Evolutionary conservation across 2,329 filamentous ascomycete species (phyloP).

Genomic region (Epichloe aotearoae): DNA sequence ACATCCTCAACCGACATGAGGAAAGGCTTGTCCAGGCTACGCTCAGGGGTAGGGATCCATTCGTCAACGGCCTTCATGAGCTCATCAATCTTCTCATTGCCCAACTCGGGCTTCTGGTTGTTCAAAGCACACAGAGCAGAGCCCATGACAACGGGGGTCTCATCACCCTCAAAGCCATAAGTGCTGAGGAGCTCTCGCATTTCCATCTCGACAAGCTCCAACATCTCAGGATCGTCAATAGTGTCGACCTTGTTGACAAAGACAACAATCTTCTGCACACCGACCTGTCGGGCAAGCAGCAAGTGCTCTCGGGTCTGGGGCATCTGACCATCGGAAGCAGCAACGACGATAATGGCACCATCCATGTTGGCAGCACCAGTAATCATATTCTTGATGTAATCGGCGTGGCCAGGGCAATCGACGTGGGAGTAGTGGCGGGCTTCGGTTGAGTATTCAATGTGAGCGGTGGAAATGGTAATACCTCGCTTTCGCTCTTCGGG

Average conservation of each 20-base stretch:
- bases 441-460: constrained; percentile 96
- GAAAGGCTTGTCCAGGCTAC: constrained; percentile 96
- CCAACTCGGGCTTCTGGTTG: constrained; percentile 75
- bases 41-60: constrained; percentile 93
- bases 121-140: constrained; percentile 93
- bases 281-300: constrained; percentile 93
- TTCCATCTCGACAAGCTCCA: constrained; percentile 99
- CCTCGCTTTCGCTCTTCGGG: constrained; percentile 99
- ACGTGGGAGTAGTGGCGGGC: constrained; percentile 97
- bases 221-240: constrained; percentile 95
- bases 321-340: constrained; percentile 98
- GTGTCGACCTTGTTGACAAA: constrained; percentile 99
- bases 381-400: constrained; percentile 99
- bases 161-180: constrained; percentile 96
- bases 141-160: constrained; percentile 93
- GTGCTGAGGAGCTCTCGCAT: constrained; percentile 91
- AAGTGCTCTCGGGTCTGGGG: constrained; percentile 98
- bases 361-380: constrained; percentile 99
- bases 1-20: constrained; percentile 95
- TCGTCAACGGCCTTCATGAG: constrained; percentile 79
- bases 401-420: constrained; percentile 98
- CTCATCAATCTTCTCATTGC: constrained; percentile 76
- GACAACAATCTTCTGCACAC: constrained; percentile 94
- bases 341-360: constrained; percentile 95
- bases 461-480: constrained; percentile 97